phyloP scores from a whole-genome alignment of 768 basidiomycete genomes.

The Boletus sp. region DNA sequence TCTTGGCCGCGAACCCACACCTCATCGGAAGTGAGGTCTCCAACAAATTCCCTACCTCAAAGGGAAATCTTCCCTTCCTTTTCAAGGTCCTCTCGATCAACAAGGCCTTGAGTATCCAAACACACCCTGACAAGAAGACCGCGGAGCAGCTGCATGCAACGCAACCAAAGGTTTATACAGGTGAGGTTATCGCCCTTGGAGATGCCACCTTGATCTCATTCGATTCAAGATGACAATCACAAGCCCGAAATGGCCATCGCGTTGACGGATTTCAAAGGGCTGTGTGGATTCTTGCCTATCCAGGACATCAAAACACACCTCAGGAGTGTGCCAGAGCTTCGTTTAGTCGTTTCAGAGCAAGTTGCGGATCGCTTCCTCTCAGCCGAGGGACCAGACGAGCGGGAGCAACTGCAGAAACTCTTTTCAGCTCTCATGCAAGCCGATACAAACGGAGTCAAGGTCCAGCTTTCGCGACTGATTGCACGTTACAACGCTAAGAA shows the following conservation, averaged over 20 bases:
- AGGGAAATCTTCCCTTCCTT: conserved; percentile 82
- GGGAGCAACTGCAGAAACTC: conserved; percentile 62
- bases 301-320: conserved; percentile 67
- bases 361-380: conserved; percentile 53
- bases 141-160: conserved; percentile 66
- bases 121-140: conserved; percentile 85
- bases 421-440: conserved; percentile 88
- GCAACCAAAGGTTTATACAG: conserved; percentile 88
- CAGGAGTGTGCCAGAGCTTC: conserved; percentile 69
- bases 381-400: conserved; percentile 35
- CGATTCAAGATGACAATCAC: conserved; percentile 80
- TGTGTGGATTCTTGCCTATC: conserved; percentile 93
- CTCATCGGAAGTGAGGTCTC: conserved; percentile 65
- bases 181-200: conserved; percentile 38
- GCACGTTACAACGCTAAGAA: conserved; percentile 54
- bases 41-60: conserved; percentile 49
- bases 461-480: conserved; percentile 57
- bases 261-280: conserved; percentile 81
- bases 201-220: conserved; percentile 10
- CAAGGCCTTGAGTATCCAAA: conserved; percentile 89
- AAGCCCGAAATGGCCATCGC: conserved; percentile 99
- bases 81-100: conserved; percentile 91
- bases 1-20: conserved; percentile 64
- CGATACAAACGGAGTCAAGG: conserved; percentile 47
- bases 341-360: conserved; percentile 59